A percentile compares a stretch with the other conserved stretches of the same genome.
Evolutionary conservation across 768 basidiomycete species (phyloP).

Genomic region (Russula foetens): DNA sequence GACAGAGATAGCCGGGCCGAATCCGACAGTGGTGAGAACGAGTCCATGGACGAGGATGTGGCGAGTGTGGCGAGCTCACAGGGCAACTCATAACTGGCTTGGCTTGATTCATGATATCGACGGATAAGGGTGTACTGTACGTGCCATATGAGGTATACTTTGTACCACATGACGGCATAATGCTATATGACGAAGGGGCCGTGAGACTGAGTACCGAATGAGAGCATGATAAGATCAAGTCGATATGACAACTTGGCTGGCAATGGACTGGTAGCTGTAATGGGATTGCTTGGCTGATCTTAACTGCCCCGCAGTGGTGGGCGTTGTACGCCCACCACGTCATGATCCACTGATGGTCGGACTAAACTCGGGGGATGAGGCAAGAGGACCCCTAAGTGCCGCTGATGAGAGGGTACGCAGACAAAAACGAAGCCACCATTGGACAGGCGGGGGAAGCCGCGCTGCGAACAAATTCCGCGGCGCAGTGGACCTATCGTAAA

Average conservation of each 20-base stretch:
- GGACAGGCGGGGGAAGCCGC: neutral
- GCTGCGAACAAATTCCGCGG: no score
- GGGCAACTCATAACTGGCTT: conserved; percentile 25
- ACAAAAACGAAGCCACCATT: neutral
- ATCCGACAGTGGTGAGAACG: conserved; percentile 17
- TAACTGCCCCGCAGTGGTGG: neutral
- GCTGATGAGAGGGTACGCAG: neutral
- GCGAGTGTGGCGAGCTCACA: conserved; percentile 48
- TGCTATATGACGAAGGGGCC: no score
- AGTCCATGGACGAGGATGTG: conserved; percentile 27
- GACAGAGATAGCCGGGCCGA: conserved; percentile 11
- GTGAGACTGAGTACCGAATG: neutral
- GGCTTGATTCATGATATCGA: neutral
- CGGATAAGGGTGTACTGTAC: neutral
- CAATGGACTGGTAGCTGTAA: neutral
- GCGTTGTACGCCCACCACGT: neutral
- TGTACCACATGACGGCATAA: neutral
- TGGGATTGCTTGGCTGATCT: neutral
- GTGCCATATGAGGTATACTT: neutral
- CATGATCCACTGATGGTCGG: neutral
- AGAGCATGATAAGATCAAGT: neutral
- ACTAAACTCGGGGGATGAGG: neutral
- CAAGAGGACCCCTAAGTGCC: neutral
- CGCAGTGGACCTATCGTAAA: neutral
- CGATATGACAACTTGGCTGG: no score